These are phyloP conservation scores for Gloeostereum incarnatum DNA, from an alignment of 768 basidiomycete genomes.

Conservation along the genomic window DNA sequence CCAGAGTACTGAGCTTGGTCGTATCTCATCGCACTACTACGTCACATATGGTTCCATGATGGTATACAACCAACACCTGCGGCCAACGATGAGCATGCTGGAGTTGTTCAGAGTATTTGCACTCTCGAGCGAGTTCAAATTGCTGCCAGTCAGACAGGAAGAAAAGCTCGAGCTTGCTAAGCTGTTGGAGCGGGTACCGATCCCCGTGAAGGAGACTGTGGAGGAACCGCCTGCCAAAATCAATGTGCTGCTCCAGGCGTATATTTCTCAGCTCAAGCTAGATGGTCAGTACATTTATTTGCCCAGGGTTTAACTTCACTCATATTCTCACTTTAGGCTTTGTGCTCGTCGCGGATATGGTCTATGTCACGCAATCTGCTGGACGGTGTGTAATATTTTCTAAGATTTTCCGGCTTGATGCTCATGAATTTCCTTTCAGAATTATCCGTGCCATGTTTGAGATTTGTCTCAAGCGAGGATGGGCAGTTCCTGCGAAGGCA, in stretches of 20 bases:
- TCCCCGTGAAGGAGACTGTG: constrained; percentile 93
- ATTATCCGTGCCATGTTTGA: constrained; percentile 96
- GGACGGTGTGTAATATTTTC: constrained; percentile 48
- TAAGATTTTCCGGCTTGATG: neutral
- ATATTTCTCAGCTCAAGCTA: constrained; percentile 88
- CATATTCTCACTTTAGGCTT: constrained; percentile 37
- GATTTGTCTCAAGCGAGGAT: constrained; percentile 96
- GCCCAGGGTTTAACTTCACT: neutral
- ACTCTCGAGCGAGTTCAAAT: constrained; percentile 90
- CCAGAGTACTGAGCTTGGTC: constrained; percentile 87
- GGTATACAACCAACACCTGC: constrained; percentile 90
- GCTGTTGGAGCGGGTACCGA: constrained; percentile 88
- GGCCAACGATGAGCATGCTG: constrained; percentile 76
- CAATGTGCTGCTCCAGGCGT: constrained; percentile 91
- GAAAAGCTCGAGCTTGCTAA: constrained; percentile 89
- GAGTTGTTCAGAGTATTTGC: constrained; percentile 96
- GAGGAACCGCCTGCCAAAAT: constrained; percentile 97
- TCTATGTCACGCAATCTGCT: constrained; percentile 95
- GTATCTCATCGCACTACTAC: constrained; percentile 94
- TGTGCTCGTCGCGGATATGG: constrained; percentile 85
- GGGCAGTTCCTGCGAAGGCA: constrained; percentile 89
- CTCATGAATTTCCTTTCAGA: constrained; percentile 21
- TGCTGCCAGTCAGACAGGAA: constrained; percentile 54
- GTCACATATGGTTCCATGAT: constrained; percentile 95
- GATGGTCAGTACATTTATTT: constrained; percentile 41